Evolutionary conservation across 2,329 filamentous ascomycete genomes (phyloP).

Genomic region (Pyrenochaeta sp.): DNA sequence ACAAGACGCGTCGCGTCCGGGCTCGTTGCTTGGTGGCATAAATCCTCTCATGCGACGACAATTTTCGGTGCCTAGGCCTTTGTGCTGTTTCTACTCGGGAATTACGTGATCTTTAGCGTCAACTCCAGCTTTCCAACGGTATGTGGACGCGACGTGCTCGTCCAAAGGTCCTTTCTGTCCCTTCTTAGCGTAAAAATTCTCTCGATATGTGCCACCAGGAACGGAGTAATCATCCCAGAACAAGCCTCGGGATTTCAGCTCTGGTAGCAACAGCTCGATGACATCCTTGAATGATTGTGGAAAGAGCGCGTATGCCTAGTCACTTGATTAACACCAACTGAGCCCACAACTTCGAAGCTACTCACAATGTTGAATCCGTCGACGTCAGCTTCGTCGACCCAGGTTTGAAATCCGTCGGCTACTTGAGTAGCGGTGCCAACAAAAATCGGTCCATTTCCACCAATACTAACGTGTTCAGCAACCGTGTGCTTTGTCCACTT

Average conservation of each 20-base stretch:
- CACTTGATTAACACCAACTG: not conserved
- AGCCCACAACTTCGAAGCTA: slow-evolving; percentile 3
- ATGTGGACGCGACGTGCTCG: slow-evolving; percentile 63
- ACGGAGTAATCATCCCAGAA: slow-evolving; percentile 65
- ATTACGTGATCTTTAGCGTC: slow-evolving; percentile 42
- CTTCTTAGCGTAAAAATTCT: slow-evolving; percentile 65
- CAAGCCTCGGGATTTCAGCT: slow-evolving; percentile 66
- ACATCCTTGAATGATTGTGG: slow-evolving; percentile 74
- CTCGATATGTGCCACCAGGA: slow-evolving; percentile 66
- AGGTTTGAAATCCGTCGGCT: slow-evolving; percentile 72
- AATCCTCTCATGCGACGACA: not conserved
- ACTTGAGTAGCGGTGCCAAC: slow-evolving; percentile 72
- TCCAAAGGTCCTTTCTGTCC: slow-evolving; percentile 61
- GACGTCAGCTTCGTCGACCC: slow-evolving; percentile 73
- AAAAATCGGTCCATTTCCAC: slow-evolving; percentile 70
- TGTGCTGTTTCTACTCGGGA: slow-evolving; percentile 56
- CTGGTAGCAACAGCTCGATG: slow-evolving; percentile 70
- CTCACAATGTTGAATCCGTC: slow-evolving; percentile 78
- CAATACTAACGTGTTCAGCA: slow-evolving; percentile 72
- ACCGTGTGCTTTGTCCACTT: slow-evolving; percentile 79
- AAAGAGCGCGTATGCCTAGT: slow-evolving; percentile 68
- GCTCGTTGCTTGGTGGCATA: not conserved
- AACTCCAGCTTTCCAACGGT: slow-evolving; percentile 52
- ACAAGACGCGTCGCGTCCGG: not conserved
- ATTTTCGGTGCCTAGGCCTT: no score